phyloP scores from a whole-genome alignment of 805 yeast genomes.

The Pichia kluyveri region DNA sequence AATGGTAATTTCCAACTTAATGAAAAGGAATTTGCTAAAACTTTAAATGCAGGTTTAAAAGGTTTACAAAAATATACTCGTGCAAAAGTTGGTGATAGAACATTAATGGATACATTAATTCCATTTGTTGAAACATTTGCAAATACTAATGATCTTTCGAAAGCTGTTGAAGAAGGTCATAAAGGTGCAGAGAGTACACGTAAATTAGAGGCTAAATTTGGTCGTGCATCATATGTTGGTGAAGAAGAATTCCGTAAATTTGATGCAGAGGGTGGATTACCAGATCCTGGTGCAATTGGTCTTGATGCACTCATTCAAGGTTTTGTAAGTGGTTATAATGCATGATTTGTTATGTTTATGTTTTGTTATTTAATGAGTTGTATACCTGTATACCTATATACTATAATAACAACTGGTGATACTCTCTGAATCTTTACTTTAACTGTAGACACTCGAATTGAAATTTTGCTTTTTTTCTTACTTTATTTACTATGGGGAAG shows the following conservation, averaged over 20 bases:
- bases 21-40: constrained; percentile 32
- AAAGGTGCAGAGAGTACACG: constrained; percentile 73
- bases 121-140: constrained; percentile 70
- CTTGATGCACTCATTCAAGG: constrained; percentile 35
- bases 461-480: too few relatives aligned
- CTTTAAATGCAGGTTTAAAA: constrained; percentile 51
- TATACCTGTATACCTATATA: too few relatives aligned
- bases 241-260: constrained; percentile 45
- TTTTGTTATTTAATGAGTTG: too few relatives aligned
- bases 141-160: constrained; percentile 39
- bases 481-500: too few relatives aligned
- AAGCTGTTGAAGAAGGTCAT: constrained; percentile 62
- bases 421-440: too few relatives aligned
- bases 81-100: constrained; percentile 84
- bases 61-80: constrained; percentile 78
- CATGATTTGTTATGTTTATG: not conserved
- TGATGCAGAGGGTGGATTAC: constrained; percentile 59
- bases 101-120: constrained; percentile 79
- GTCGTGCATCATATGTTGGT: constrained; percentile 85
- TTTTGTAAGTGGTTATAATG: constrained; percentile 19
- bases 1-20: constrained; percentile 24
- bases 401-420: too few relatives aligned
- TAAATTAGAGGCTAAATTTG: constrained; percentile 73
- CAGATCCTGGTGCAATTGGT: constrained; percentile 95
- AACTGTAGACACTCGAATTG: too few relatives aligned